Conservation (phyloP, 371 early-diverging fungal species). For the Haplosporangium sp. region DNA sequence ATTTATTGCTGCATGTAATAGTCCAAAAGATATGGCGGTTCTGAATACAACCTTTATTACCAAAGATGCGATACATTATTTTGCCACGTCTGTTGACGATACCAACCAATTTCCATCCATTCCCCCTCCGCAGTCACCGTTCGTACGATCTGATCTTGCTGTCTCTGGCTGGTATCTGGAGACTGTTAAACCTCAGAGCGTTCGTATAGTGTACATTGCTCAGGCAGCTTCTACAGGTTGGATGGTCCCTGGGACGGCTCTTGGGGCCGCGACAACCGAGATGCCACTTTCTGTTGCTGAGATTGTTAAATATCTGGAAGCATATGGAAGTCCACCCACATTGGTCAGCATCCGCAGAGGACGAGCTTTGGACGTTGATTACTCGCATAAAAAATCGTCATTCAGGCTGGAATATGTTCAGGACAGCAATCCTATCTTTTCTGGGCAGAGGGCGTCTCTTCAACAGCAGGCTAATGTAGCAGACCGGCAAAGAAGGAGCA, state of each 20-base stretch:
- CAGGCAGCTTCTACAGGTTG: slow-evolving; percentile 61
- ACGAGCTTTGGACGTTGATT: slow-evolving; percentile 55
- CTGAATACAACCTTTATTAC: slow-evolving; percentile 63
- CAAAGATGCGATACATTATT: slow-evolving; percentile 59
- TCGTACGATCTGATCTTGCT: slow-evolving; percentile 63
- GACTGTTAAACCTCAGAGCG: slow-evolving; percentile 47
- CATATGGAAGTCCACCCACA: slow-evolving; percentile 66
- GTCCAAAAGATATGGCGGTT: slow-evolving; percentile 65
- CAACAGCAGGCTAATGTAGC: slow-evolving; percentile 18
- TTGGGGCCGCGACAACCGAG: slow-evolving; percentile 57
- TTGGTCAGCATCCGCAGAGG: slow-evolving; percentile 61
- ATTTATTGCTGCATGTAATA: slow-evolving; percentile 9
- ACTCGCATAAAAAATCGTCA: slow-evolving; percentile 61
- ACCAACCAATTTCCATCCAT: slow-evolving; percentile 57
- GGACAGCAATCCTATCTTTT: slow-evolving; percentile 52
- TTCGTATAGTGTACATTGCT: slow-evolving; percentile 58
- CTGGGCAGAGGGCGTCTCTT: slow-evolving; percentile 36
- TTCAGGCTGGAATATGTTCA: slow-evolving; percentile 69
- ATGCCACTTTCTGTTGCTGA: slow-evolving; percentile 57
- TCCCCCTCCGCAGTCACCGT: slow-evolving; percentile 58
- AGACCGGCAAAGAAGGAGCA: slow-evolving; percentile 27
- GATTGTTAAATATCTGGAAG: slow-evolving; percentile 59
- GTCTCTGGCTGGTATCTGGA: slow-evolving; percentile 65
- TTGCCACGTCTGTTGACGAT: slow-evolving; percentile 62
- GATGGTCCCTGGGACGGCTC: slow-evolving; percentile 60